Conservation (phyloP, 805 yeast species). For the Cyberlindnera mrakii region DNA sequence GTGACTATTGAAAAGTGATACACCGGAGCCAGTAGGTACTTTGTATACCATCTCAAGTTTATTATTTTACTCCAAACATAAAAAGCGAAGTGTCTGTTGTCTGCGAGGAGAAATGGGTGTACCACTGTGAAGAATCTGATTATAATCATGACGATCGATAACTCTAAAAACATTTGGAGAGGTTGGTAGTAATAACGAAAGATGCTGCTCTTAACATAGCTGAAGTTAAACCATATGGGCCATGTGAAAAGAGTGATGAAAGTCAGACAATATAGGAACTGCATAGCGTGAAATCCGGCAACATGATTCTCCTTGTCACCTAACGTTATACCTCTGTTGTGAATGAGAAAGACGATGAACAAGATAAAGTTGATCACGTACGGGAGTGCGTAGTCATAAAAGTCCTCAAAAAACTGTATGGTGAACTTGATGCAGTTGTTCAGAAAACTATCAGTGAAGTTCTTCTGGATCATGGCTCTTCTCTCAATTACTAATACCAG, state of each 20-base stretch:
- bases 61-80: conserved; percentile 73
- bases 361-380: conserved; percentile 42
- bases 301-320: conserved; percentile 90
- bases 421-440: conserved; percentile 35
- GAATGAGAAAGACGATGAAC: conserved; percentile 52
- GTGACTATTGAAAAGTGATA: conserved; percentile 56
- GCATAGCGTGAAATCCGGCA: conserved; percentile 67
- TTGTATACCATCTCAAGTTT: conserved; percentile 38
- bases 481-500: conserved; percentile 50
- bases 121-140: conserved; percentile 61
- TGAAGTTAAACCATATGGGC: conserved; percentile 64
- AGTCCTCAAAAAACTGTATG: conserved; percentile 30
- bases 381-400: conserved; percentile 37
- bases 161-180: conserved; percentile 25
- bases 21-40: conserved; percentile 50
- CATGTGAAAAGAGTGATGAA: conserved; percentile 60
- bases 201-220: conserved; percentile 35
- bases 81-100: conserved; percentile 90
- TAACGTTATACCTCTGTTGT: conserved; percentile 80
- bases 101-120: conserved; percentile 90
- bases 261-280: conserved; percentile 68
- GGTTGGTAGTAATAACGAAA: conserved; percentile 24
- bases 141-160: conserved; percentile 34
- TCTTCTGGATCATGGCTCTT: conserved; percentile 35
- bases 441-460: conserved; percentile 29